Evolutionary conservation across 495 filamentous ascomycete species (phyloP).

Genomic region (Penicillium roqueforti): DNA sequence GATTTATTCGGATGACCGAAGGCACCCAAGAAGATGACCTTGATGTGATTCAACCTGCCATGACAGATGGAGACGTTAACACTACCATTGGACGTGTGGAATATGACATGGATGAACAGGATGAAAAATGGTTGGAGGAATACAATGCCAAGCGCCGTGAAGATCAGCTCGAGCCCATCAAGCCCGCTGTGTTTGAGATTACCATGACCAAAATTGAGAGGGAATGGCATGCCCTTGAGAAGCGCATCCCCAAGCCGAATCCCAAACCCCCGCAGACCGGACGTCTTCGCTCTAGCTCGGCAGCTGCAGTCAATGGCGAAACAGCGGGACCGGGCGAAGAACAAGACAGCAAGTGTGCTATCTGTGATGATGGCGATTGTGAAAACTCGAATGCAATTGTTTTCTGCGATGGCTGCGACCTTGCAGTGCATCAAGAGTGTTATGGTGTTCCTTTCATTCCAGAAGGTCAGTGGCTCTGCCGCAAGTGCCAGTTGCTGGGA

Average conservation of each 20-base stretch:
- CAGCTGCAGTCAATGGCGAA: conserved; percentile 88
- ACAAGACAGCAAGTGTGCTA: conserved; percentile 94
- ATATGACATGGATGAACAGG: conserved; percentile 99
- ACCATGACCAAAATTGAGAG: conserved; percentile 99
- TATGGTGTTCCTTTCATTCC: conserved; percentile 99
- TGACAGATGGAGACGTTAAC: conserved; percentile 59
- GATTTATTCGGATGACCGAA: conserved; percentile 73
- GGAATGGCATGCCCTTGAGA: conserved; percentile 95
- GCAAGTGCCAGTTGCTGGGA: conserved; percentile 94
- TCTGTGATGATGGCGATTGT: conserved; percentile 97
- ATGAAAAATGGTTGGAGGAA: conserved; percentile 89
- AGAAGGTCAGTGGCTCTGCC: conserved; percentile 96
- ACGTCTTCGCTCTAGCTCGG: conserved; percentile 83
- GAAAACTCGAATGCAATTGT: conserved; percentile 99
- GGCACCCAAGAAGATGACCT: conserved; percentile 77
- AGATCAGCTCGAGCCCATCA: conserved; percentile 72
- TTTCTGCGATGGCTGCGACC: conserved; percentile 96
- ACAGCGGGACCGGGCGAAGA: conserved; percentile 78
- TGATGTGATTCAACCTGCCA: conserved; percentile 57
- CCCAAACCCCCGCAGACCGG: conserved; percentile 93
- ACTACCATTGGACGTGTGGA: conserved; percentile 74
- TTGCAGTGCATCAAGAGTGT: conserved; percentile 98
- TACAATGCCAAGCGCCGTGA: conserved; percentile 72
- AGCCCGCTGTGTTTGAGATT: conserved; percentile 90
- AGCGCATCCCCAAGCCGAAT: conserved; percentile 91